These are phyloP conservation scores for Myxozyma neotropica DNA, from an alignment of 805 yeast genomes.

Conservation along the genomic window DNA sequence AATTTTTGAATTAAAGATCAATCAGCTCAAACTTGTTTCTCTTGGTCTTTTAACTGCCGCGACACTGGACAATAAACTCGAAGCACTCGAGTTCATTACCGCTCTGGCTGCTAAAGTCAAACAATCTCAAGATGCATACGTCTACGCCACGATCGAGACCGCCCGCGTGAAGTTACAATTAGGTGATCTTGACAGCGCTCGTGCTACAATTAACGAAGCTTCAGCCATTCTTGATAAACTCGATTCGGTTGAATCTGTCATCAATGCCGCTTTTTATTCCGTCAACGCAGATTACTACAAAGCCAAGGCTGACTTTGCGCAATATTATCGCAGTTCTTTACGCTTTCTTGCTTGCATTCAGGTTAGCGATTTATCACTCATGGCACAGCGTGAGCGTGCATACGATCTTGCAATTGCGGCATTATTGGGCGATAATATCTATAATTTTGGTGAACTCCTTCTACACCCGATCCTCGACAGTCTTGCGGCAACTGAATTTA, in stretches of 20 bases:
- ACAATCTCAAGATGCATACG: slow-evolving; percentile 54
- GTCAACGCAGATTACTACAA: slow-evolving; percentile 77
- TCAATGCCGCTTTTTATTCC: slow-evolving; percentile 81
- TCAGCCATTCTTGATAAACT: slow-evolving; percentile 55
- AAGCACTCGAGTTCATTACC: slow-evolving; percentile 55
- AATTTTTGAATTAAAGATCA: slow-evolving; percentile 68
- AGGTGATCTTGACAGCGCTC: slow-evolving; percentile 60
- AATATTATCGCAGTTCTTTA: slow-evolving; percentile 77
- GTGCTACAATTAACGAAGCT: slow-evolving; percentile 65
- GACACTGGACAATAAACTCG: slow-evolving; percentile 48
- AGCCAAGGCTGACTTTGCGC: slow-evolving; percentile 73
- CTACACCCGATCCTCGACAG: slow-evolving; percentile 78
- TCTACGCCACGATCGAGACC: slow-evolving; percentile 67
- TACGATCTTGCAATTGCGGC: slow-evolving; percentile 85
- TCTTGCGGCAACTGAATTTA: slow-evolving; percentile 53
- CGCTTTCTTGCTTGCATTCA: slow-evolving; percentile 75
- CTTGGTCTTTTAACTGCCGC: slow-evolving; percentile 63
- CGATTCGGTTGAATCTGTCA: slow-evolving; percentile 60
- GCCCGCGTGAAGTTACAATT: slow-evolving; percentile 68
- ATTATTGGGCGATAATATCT: slow-evolving; percentile 84
- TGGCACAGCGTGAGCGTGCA: slow-evolving; percentile 55
- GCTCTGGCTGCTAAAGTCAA: slow-evolving; percentile 52
- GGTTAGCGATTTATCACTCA: slow-evolving; percentile 44
- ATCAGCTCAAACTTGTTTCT: slow-evolving; percentile 75
- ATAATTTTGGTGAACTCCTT: slow-evolving; percentile 92